Base-by-base conservation (phyloP, 2,329 filamentous ascomycete species). In the Aspergillus bombycis region DNA sequence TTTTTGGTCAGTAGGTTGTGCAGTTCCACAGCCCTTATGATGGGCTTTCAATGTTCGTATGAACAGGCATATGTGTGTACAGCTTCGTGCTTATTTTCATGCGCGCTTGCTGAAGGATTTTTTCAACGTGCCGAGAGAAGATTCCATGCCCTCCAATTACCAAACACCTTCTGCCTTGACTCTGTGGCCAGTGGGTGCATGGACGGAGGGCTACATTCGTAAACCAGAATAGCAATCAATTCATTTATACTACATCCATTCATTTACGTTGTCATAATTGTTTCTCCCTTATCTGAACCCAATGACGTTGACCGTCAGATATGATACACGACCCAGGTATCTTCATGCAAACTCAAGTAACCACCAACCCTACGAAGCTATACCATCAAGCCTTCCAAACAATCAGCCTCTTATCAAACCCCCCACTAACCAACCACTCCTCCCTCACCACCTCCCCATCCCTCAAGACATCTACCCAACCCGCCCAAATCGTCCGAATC, bases 21-120 rank as follows among this genome's bases (percentile, higher is more conserved):
- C 45, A 14, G 16, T 56, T 58, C 45, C 19, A 38, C 60, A 30
- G 30, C 23, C 54, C 34, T 48, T 52, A 10, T 34, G 9, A 43
- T 58, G 45, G 55, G 63, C 65, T 48, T 59, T 60, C 56, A 26
- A 48, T 32, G 54, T 60, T 50, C 65, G 30, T 16, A 36, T 55
- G 26, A 48, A 41, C 67, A 79, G 85, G 87, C 88, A 89, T 89
- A 84, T 85, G 87, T 90, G 88, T 89, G 88, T 90, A 90, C 88
- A 89, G 87, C 87, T 82, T 82, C 84, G 83, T 75, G 77, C 82
- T 55, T 81, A 79, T 77, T 67, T 74, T 82, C 78, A 86, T 88
- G 85, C 82, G 82, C 82, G 82, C 81, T 80, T 84, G 85, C 86
- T 89, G 87, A 89, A 89, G 87, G 88, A 88, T 84, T 82, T 77